Evolutionary conservation across 306 rosid genomes (phyloP).

Genomic region (Cicer arietinum): DNA sequence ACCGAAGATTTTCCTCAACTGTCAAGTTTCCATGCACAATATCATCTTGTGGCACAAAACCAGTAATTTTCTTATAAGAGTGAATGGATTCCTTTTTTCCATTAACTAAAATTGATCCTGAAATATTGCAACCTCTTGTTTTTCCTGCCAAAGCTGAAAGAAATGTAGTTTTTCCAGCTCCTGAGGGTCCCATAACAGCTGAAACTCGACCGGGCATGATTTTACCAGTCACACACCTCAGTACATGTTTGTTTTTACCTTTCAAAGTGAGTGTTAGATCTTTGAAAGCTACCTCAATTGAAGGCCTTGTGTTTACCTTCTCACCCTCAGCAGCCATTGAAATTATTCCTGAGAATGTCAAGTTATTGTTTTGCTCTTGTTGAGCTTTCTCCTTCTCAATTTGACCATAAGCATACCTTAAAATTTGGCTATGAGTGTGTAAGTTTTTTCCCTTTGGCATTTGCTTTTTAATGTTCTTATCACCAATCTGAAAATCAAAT

Average conservation of each 20-base stretch:
- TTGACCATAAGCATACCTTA: conserved; percentile 86
- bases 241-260: conserved; percentile 64
- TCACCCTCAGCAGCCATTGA: conserved; percentile 74
- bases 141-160: conserved; percentile 84
- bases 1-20: conserved; percentile 88
- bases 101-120: conserved; percentile 71
- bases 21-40: conserved; percentile 89
- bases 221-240: conserved; percentile 79
- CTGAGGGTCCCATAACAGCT: conserved; percentile 94
- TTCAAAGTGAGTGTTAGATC: conserved; percentile 74
- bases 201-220: conserved; percentile 79
- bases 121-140: conserved; percentile 64
- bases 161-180: conserved; percentile 91
- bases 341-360: conserved; percentile 80
- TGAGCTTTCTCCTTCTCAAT: conserved; percentile 87
- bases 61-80: conserved; percentile 71
- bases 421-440: conserved; percentile 78
- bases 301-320: conserved; percentile 63
- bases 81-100: conserved; percentile 73
- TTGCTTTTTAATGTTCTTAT: conserved; percentile 68
- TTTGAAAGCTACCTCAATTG: conserved; percentile 77
- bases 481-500: conserved; percentile 70
- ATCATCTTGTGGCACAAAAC: conserved; percentile 93
- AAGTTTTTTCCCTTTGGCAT: conserved; percentile 60
- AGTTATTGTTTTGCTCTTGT: conserved; percentile 68